These are phyloP conservation scores for Scleromitrula shiraiana DNA, from an alignment of 2,329 filamentous ascomycete genomes.

Conservation along the genomic window DNA sequence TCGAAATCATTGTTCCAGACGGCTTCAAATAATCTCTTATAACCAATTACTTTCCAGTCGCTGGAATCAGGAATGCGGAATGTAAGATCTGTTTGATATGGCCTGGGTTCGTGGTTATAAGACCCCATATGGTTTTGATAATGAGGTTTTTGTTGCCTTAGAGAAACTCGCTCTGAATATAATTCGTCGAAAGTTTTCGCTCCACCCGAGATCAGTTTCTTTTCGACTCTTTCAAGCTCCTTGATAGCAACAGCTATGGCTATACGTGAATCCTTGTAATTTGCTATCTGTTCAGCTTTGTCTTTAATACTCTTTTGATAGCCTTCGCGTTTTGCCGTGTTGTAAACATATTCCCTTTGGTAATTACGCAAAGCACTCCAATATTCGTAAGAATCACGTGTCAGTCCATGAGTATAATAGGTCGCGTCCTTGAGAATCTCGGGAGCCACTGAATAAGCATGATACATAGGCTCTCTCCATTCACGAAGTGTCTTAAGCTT, in stretches of 20 bases:
- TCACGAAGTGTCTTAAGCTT: conserved; percentile 42
- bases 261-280: conserved; percentile 42
- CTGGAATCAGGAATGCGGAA: conserved; percentile 37
- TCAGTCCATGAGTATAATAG: conserved; percentile 42
- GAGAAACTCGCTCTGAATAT: conserved; percentile 39
- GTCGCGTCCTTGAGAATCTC: conserved; percentile 35
- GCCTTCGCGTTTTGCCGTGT: conserved; percentile 27
- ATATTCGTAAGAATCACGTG: conserved; percentile 51
- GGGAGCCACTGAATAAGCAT: no score
- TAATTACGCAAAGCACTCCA: conserved; percentile 19
- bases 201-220: conserved; percentile 44
- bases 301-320: conserved; percentile 31
- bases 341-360: conserved; percentile 9
- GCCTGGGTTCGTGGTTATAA: not conserved
- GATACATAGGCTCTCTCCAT: conserved; percentile 15
- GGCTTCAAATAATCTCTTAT: conserved; percentile 63
- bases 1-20: conserved; percentile 63
- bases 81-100: conserved; percentile 17
- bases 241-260: conserved; percentile 44
- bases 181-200: conserved; percentile 62
- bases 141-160: not conserved
- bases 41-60: conserved; percentile 47
- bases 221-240: conserved; percentile 48
- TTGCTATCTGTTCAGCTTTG: conserved; percentile 27
- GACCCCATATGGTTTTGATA: not conserved